Percentiles rank a stretch among this genome's conserved stretches.
These are phyloP conservation scores for Ceratocystis destructans DNA, from an alignment of 2,329 filamentous ascomycete species.

Conservation along the genomic window DNA sequence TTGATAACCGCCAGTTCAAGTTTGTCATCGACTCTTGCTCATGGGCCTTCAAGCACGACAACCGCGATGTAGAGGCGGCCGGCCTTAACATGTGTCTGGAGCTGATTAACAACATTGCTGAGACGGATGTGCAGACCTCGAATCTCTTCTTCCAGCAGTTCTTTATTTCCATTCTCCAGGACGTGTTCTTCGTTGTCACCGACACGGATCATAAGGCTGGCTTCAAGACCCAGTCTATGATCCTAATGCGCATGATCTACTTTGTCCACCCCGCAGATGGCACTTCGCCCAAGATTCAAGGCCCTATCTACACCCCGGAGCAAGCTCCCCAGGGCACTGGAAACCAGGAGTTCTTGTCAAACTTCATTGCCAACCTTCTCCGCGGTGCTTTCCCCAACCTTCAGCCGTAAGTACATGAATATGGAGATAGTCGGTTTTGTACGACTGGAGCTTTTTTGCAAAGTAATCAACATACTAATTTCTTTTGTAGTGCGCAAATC, in stretches of 20 bases:
- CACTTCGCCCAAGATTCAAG: conserved; percentile 68
- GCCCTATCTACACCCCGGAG: conserved; percentile 75
- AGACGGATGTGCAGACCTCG: conserved; percentile 71
- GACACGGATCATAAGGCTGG: conserved; percentile 98
- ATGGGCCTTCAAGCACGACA: conserved; percentile 99
- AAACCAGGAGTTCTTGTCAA: conserved; percentile 81
- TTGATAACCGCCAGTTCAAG: conserved; percentile 95
- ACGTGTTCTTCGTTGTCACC: conserved; percentile 95
- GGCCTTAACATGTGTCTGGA: conserved; percentile 97
- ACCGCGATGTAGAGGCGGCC: conserved; percentile 90
- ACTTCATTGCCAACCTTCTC: conserved; percentile 73
- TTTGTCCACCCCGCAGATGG: conserved; percentile 65
- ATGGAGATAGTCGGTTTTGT: background rate
- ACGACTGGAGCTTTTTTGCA: background rate
- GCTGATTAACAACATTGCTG: conserved; percentile 92
- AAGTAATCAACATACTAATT: conserved; percentile 24
- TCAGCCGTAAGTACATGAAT: conserved; percentile 51
- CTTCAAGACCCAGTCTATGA: conserved; percentile 93
- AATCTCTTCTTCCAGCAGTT: conserved; percentile 98
- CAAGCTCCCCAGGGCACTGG: conserved; percentile 70
- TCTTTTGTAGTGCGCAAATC: conserved; percentile 57
- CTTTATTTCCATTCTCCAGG: conserved; percentile 87
- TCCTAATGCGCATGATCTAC: conserved; percentile 91
- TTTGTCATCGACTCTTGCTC: conserved; percentile 98
- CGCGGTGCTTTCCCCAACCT: conserved; percentile 89